Conservation (phyloP, 208 protist species). For the Crithidia mellificae region DNA sequence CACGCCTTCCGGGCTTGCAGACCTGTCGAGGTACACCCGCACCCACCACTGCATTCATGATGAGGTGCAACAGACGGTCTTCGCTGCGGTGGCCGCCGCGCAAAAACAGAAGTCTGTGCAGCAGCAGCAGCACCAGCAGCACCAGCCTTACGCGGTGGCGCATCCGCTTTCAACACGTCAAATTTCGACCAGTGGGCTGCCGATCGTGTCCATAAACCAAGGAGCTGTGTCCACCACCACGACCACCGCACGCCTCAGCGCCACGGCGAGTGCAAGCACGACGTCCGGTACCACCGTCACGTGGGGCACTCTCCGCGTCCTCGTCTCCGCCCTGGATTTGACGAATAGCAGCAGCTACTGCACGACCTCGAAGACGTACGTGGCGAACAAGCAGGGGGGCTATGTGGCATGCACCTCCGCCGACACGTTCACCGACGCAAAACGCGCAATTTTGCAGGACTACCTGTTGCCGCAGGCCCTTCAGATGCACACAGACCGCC, state of each 20-base stretch:
- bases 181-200: constrained; percentile 10
- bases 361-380: constrained; percentile 25
- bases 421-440: constrained; percentile 43
- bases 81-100: background rate
- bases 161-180: too few relatives aligned
- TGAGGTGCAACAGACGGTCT: constrained; percentile 1
- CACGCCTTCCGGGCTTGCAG: too few relatives aligned
- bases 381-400: constrained; percentile 24
- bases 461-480: constrained; percentile 48
- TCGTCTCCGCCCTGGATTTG: constrained; percentile 39
- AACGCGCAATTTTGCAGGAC: constrained; percentile 32
- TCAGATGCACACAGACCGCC: constrained; percentile 53
- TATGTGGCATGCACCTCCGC: constrained; percentile 23
- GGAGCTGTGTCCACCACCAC: too few relatives aligned
- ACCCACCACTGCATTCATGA: constrained; percentile 26
- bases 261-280: too few relatives aligned
- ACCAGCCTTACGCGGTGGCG: background rate
- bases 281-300: background rate
- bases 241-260: too few relatives aligned
- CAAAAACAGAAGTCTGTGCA: background rate
- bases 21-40: too few relatives aligned
- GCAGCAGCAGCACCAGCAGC: background rate
- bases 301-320: constrained; percentile 52
- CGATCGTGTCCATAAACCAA: constrained; percentile 5
- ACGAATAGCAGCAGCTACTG: constrained; percentile 42